Evolutionary conservation across 208 protist species (phyloP).

Genomic region (Leishmania arabica): DNA sequence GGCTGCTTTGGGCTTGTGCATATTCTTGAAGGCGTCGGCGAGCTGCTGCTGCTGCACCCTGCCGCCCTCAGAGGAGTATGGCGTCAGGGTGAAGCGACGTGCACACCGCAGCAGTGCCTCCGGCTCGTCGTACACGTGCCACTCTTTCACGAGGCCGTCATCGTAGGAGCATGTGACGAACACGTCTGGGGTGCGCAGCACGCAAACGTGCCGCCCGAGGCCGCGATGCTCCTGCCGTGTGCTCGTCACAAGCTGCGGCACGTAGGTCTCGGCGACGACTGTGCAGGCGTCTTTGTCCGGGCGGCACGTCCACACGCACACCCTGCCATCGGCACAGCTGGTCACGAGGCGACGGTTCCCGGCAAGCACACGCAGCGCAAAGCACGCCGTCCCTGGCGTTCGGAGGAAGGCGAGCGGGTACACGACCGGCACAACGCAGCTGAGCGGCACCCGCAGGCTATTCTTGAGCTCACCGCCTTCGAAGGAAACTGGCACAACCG

Average conservation of each 20-base stretch:
- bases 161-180: conserved; percentile 76
- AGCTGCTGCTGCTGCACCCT: conserved; percentile 10
- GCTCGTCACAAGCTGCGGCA: conserved; percentile 35
- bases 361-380: conserved; percentile 59
- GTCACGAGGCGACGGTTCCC: conserved; percentile 44
- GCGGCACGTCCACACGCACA: conserved; percentile 56
- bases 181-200: conserved; percentile 65
- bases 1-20: conserved; percentile 1
- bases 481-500: conserved; percentile 53
- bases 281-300: neutral
- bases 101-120: conserved; percentile 64
- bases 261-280: conserved; percentile 29
- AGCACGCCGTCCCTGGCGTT: conserved; percentile 46
- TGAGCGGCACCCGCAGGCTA: conserved; percentile 61
- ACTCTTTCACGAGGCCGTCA: conserved; percentile 78
- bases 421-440: conserved; percentile 65
- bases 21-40: conserved; percentile 26
- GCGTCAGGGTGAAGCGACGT: conserved; percentile 55
- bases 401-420: conserved; percentile 52
- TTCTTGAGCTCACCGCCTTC: conserved; percentile 60
- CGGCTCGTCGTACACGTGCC: conserved; percentile 84
- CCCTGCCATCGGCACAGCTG: conserved; percentile 57
- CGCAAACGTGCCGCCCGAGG: conserved; percentile 51
- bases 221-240: conserved; percentile 28
- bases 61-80: conserved; percentile 6